A percentile compares a stretch with the other conserved stretches of the same genome.
phyloP scores from a whole-genome alignment of 2,329 filamentous ascomycete genomes.

The Elsinoe fawcettii region DNA sequence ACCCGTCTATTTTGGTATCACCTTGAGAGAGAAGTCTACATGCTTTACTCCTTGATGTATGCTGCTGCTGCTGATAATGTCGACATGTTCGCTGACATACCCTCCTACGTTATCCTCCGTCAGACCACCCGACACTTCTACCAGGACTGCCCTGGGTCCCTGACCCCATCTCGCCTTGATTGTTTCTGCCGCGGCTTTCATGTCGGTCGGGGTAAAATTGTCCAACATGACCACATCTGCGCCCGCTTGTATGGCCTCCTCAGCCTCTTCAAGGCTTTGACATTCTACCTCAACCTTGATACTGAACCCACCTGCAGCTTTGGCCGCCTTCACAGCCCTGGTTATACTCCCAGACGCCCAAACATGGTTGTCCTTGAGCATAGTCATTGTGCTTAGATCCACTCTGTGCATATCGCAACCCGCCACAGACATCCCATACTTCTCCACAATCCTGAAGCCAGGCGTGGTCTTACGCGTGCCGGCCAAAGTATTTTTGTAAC shows the following conservation, averaged over 20 bases:
- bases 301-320: slow-evolving; percentile 76
- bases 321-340: slow-evolving; percentile 75
- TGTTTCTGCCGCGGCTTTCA: slow-evolving; percentile 63
- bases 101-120: slow-evolving; percentile 72
- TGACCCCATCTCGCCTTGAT: slow-evolving; percentile 71
- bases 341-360: slow-evolving; percentile 85
- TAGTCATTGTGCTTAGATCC: slow-evolving; percentile 84
- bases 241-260: slow-evolving; percentile 82
- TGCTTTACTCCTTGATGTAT: slow-evolving; percentile 94
- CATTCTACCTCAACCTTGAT: slow-evolving; percentile 97
- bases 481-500: slow-evolving; percentile 77
- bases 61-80: slow-evolving; percentile 91
- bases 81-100: slow-evolving; percentile 77
- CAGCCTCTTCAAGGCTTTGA: slow-evolving; percentile 75
- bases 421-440: slow-evolving; percentile 94
- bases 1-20: slow-evolving; percentile 43
- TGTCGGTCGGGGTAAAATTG: slow-evolving; percentile 77
- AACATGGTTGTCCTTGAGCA: slow-evolving; percentile 99
- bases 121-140: slow-evolving; percentile 89
- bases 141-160: slow-evolving; percentile 60
- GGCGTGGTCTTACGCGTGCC: slow-evolving; percentile 96
- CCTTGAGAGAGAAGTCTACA: slow-evolving; percentile 94
- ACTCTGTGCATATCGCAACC: slow-evolving; percentile 88
- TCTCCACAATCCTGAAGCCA: slow-evolving; percentile 89
- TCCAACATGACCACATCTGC: slow-evolving; percentile 97